These are phyloP conservation scores for Ogataea thermomethanolica DNA, from an alignment of 805 yeast species.

Conservation along the genomic window DNA sequence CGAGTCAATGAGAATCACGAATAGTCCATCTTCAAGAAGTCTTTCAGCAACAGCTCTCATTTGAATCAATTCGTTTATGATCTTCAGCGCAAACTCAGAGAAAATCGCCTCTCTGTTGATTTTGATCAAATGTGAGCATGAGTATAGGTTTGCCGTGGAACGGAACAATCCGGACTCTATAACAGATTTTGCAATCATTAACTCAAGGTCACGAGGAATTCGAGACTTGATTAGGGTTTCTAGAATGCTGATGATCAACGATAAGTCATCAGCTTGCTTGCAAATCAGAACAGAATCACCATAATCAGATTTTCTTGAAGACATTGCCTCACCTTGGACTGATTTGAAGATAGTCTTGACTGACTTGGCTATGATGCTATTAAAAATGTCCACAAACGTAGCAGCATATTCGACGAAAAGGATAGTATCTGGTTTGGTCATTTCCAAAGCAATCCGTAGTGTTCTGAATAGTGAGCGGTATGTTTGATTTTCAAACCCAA, in stretches of 20 bases:
- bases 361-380: conserved; percentile 61
- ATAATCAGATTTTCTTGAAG: conserved; percentile 36
- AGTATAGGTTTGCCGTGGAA: conserved; percentile 59
- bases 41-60: conserved; percentile 63
- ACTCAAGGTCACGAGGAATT: conserved; percentile 44
- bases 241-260: conserved; percentile 60
- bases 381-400: conserved; percentile 55
- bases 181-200: conserved; percentile 49
- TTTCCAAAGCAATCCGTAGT: conserved; percentile 44
- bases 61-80: conserved; percentile 63
- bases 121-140: conserved; percentile 60
- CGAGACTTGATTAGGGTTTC: conserved; percentile 51
- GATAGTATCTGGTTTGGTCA: conserved; percentile 40
- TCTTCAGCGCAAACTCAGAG: conserved; percentile 69
- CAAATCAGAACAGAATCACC: conserved; percentile 35
- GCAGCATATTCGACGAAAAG: conserved; percentile 46
- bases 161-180: conserved; percentile 58
- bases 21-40: conserved; percentile 60
- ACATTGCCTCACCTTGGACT: conserved; percentile 53
- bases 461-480: conserved; percentile 64
- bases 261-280: conserved; percentile 61
- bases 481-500: conserved; percentile 35
- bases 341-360: conserved; percentile 55
- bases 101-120: conserved; percentile 62
- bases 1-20: conserved; percentile 67